Evolutionary conservation across 768 basidiomycete genomes (phyloP).

Genomic region (Suillus cothurnatus): DNA sequence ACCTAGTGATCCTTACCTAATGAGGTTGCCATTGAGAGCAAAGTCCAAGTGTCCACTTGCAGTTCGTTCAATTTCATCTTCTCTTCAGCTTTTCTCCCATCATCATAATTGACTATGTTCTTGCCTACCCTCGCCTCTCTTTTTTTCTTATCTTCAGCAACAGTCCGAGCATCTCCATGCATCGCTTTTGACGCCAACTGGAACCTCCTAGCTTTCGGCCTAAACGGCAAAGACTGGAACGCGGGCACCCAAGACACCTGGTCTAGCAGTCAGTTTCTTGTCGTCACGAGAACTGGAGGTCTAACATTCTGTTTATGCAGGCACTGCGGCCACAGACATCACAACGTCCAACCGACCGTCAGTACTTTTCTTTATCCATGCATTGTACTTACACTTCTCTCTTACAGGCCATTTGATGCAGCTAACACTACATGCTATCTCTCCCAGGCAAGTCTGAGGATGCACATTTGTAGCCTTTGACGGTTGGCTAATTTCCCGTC

Average conservation of each 20-base stretch:
- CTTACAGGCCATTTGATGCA: constrained; percentile 63
- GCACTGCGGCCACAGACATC: constrained; percentile 57
- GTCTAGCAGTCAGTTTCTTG: constrained; percentile 47
- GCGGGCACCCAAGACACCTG: constrained; percentile 74
- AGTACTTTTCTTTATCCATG: constrained; percentile 11
- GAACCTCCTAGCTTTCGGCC: constrained; percentile 87
- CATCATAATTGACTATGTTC: constrained; percentile 34
- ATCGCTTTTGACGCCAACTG: constrained; percentile 77
- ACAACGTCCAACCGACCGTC: constrained; percentile 80
- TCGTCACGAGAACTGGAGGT: neutral
- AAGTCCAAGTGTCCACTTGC: no score
- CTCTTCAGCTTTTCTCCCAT: constrained; percentile 1
- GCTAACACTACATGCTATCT: constrained; percentile 70
- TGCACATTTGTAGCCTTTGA: neutral
- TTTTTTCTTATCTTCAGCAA: constrained; percentile 43
- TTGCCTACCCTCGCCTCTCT: constrained; percentile 53
- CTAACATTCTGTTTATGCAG: constrained; percentile 19
- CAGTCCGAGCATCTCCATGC: constrained; percentile 54
- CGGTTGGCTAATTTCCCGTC: constrained; percentile 11
- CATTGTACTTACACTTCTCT: constrained; percentile 1
- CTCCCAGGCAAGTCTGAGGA: constrained; percentile 49
- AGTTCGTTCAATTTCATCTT: neutral
- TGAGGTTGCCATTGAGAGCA: no score
- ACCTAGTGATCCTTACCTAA: neutral
- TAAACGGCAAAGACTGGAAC: constrained; percentile 82